Evolutionary conservation across 2,329 filamentous ascomycete genomes (phyloP).

Genomic region (Cercospora brassicicola): DNA sequence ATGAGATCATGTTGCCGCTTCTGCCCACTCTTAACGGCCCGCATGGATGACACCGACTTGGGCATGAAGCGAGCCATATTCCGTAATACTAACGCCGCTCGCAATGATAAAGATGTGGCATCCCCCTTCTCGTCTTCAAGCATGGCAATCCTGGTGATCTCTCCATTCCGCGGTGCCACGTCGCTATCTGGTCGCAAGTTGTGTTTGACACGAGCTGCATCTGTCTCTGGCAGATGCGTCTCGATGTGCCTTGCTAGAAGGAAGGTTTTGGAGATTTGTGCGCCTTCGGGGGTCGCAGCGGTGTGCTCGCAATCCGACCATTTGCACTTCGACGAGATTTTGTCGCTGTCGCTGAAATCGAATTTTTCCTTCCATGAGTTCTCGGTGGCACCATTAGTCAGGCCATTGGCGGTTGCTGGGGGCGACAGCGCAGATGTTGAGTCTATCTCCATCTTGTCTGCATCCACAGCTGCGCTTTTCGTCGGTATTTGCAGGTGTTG

Average conservation of each 20-base stretch:
- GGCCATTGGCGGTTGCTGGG: constrained; percentile 23
- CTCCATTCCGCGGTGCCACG: constrained; percentile 18
- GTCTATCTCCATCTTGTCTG: constrained; percentile 53
- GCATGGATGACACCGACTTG: constrained; percentile 18
- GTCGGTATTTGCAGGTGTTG: constrained; percentile 62
- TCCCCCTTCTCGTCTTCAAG: constrained; percentile 54
- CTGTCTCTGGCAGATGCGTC: constrained; percentile 61
- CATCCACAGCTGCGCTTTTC: constrained; percentile 43
- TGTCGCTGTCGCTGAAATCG: constrained; percentile 36
- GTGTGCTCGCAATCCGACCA: constrained; percentile 69
- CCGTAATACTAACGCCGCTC: constrained; percentile 72
- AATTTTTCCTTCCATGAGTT: constrained; percentile 20
- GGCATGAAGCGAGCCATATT: constrained; percentile 65
- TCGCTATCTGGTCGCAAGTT: constrained; percentile 26
- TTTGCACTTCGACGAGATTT: constrained; percentile 57
- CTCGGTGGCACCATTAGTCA: constrained; percentile 23
- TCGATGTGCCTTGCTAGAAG: constrained; percentile 59
- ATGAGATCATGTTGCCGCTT: constrained; percentile 28
- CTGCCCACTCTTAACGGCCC: constrained; percentile 18
- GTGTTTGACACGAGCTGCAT: constrained; percentile 33
- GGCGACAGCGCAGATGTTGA: constrained; percentile 20
- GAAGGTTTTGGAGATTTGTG: constrained; percentile 24
- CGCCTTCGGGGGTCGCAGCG: constrained; percentile 34
- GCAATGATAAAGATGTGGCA: constrained; percentile 75
- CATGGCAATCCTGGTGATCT: constrained; percentile 47